Percentiles rank a stretch among this genome's conserved stretches.
Evolutionary conservation across 805 yeast genomes (phyloP).

Genomic region (Wickerhamiella siamensis): DNA sequence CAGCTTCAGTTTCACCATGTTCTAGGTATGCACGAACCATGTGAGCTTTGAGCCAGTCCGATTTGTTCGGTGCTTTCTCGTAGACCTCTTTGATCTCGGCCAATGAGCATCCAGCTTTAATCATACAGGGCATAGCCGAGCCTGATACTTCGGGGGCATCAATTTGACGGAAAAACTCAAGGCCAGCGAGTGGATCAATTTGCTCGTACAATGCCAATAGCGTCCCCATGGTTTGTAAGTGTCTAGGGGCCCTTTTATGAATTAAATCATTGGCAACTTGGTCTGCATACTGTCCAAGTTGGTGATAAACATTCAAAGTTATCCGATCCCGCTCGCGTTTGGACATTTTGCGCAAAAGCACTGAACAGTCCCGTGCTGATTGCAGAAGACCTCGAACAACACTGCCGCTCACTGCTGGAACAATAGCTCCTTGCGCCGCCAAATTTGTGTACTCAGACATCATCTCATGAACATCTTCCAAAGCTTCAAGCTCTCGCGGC

Average conservation of each 20-base stretch:
- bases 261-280: slow-evolving; percentile 8
- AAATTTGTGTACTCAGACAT: slow-evolving; percentile 9
- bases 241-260: slow-evolving; percentile 1
- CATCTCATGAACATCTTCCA: slow-evolving; percentile 16
- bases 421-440: slow-evolving; percentile 2
- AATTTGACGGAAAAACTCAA: slow-evolving; percentile 7
- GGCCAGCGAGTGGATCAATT: slow-evolving; percentile 15
- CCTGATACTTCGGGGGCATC: slow-evolving; percentile 6
- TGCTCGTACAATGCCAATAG: slow-evolving; percentile 13
- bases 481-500: slow-evolving; percentile 8
- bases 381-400: slow-evolving; percentile 11
- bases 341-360: slow-evolving; percentile 10
- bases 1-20: slow-evolving; percentile 13
- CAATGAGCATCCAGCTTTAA: slow-evolving; percentile 11
- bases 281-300: slow-evolving; percentile 8
- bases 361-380: slow-evolving; percentile 15
- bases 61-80: slow-evolving; percentile 3
- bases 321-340: slow-evolving; percentile 3
- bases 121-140: slow-evolving; percentile 17
- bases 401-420: slow-evolving; percentile 2
- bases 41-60: slow-evolving; percentile 3
- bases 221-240: slow-evolving; percentile 5
- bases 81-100: slow-evolving; percentile 8
- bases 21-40: slow-evolving; percentile 8
- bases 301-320: slow-evolving; percentile 2